These are phyloP conservation scores for Chlamydomonas schloesseri DNA, from an alignment of 139 green algal species.

Conservation along the genomic window DNA sequence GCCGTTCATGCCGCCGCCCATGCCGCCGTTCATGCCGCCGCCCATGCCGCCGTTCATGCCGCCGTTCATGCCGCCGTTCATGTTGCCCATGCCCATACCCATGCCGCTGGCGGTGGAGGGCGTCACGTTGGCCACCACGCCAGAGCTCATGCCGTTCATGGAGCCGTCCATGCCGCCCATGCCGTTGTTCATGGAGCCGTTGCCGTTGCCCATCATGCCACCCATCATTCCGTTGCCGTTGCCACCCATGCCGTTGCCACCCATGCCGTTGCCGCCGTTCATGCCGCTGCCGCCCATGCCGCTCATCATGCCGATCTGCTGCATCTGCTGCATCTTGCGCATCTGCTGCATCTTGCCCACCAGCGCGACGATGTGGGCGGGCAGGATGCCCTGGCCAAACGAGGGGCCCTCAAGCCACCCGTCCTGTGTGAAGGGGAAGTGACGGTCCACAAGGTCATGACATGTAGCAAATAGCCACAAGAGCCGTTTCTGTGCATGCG, in stretches of 20 bases:
- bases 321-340: neutral
- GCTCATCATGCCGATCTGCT: neutral
- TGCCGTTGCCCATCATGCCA: no score
- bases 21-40: neutral
- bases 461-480: no score
- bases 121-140: no score
- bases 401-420: constrained; percentile 63
- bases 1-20: neutral
- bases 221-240: neutral
- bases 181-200: neutral
- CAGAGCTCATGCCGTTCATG: neutral
- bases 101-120: constrained; percentile 18
- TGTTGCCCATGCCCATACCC: no score
- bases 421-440: no score
- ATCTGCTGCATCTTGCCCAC: constrained; percentile 54
- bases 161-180: neutral
- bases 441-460: no score
- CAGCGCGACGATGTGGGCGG: constrained; percentile 29
- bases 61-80: no score
- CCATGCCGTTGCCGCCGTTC: constrained; percentile 30
- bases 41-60: no score
- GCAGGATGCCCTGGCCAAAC: constrained; percentile 51
- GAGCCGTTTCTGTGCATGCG: no score
- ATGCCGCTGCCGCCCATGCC: constrained; percentile 13
- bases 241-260: neutral